Evolutionary conservation across 2,329 filamentous ascomycete species (phyloP).

Genomic region (Ophiostoma montium): DNA sequence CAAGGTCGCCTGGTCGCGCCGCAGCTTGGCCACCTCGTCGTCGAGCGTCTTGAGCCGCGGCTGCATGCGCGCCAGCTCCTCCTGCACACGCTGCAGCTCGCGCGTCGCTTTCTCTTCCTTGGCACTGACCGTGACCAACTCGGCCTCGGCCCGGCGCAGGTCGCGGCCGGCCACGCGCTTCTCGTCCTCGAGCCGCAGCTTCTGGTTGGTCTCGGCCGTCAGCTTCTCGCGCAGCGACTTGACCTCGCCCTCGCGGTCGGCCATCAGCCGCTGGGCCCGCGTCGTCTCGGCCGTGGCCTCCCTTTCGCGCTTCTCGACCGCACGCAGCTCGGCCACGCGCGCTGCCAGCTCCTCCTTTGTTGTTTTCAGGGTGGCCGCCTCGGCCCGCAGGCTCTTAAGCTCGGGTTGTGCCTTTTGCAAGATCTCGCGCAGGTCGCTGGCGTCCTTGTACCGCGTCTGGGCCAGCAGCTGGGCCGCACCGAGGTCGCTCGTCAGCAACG

Average conservation of each 20-base stretch:
- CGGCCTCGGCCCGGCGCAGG: conserved; percentile 60
- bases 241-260: conserved; percentile 66
- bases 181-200: conserved; percentile 65
- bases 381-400: conserved; percentile 61
- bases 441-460: conserved; percentile 74
- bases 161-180: conserved; percentile 62
- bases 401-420: conserved; percentile 80
- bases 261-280: conserved; percentile 51
- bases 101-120: conserved; percentile 54
- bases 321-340: conserved; percentile 47
- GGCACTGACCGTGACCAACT: conserved; percentile 65
- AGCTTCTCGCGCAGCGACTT: conserved; percentile 67
- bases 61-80: conserved; percentile 56
- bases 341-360: conserved; percentile 58
- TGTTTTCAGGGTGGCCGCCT: conserved; percentile 59
- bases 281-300: conserved; percentile 64
- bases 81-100: conserved; percentile 58
- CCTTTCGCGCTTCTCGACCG: conserved; percentile 69
- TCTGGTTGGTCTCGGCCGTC: conserved; percentile 55
- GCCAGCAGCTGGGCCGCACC: conserved; percentile 77
- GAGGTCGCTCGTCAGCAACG: conserved; percentile 65
- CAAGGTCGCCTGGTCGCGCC: conserved; percentile 50
- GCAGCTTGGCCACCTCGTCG: conserved; percentile 54
- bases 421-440: conserved; percentile 65
- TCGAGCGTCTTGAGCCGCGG: conserved; percentile 53